A percentile compares a stretch with the other conserved stretches of the same genome.
phyloP scores from a whole-genome alignment of 495 filamentous ascomycete species.

The Aspergillus kassunensis region DNA sequence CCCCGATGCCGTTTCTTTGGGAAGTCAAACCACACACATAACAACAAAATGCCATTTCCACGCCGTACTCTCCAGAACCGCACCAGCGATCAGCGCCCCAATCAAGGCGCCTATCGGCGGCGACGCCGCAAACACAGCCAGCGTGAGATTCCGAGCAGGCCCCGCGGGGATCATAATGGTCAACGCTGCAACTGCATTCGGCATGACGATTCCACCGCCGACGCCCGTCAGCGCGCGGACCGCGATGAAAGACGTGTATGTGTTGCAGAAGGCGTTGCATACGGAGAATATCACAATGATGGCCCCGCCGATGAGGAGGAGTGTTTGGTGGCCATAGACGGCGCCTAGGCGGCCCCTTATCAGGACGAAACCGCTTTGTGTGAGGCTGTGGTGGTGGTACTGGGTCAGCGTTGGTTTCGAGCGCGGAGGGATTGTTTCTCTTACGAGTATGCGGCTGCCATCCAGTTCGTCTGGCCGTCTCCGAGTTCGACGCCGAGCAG shows the following conservation, averaged over 20 bases:
- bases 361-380: slow-evolving; percentile 2
- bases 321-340: background rate
- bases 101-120: background rate
- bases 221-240: slow-evolving; percentile 1
- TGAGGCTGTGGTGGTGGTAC: no score
- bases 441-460: no score
- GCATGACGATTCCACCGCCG: background rate
- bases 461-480: no score
- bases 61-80: background rate
- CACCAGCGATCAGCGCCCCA: background rate
- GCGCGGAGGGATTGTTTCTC: no score
- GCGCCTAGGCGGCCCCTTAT: background rate
- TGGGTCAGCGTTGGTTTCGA: no score
- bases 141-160: background rate
- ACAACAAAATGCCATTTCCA: background rate
- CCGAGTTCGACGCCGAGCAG: no score
- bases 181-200: background rate
- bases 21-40: background rate
- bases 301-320: background rate
- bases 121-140: background rate
- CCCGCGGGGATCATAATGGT: background rate
- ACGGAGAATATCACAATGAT: background rate
- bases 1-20: no score
- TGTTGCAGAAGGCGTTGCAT: background rate
- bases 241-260: background rate